A percentile compares a stretch with the other conserved stretches of the same genome.
phyloP scores from a whole-genome alignment of 2,329 filamentous ascomycete species.

The Ilyonectria mors-panacis region DNA sequence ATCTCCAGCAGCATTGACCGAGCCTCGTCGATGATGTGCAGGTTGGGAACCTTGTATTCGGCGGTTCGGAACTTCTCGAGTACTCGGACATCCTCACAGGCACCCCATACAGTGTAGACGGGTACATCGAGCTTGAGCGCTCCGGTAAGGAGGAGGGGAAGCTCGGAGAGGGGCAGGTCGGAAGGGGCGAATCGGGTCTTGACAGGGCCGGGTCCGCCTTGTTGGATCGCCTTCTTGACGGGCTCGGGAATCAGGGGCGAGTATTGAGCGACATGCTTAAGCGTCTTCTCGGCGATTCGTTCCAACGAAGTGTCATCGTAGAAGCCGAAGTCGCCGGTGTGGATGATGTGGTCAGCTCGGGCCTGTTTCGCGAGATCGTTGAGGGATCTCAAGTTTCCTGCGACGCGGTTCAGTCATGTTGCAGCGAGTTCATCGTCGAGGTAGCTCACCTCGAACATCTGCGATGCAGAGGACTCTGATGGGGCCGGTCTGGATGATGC shows the following conservation, averaged over 20 bases:
- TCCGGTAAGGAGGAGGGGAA: slow-evolving; percentile 89
- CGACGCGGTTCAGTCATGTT: slow-evolving; percentile 31
- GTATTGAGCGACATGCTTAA: slow-evolving; percentile 99
- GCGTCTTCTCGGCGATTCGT: slow-evolving; percentile 97
- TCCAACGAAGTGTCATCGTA: slow-evolving; percentile 97
- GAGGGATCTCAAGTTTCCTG: slow-evolving; percentile 94
- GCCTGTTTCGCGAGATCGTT: slow-evolving; percentile 97
- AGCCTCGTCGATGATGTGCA: slow-evolving; percentile 98
- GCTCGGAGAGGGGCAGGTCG: slow-evolving; percentile 92
- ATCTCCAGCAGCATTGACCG: slow-evolving; percentile 95
- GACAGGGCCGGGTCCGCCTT: slow-evolving; percentile 80
- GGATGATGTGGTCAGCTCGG: slow-evolving; percentile 96
- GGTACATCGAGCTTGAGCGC: slow-evolving; percentile 93
- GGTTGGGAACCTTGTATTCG: slow-evolving; percentile 97
- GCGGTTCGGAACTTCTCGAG: slow-evolving; percentile 97
- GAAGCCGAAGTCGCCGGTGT: slow-evolving; percentile 99
- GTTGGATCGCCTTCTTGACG: slow-evolving; percentile 77
- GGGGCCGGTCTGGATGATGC: slow-evolving; percentile 75
- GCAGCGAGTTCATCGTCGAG: slow-evolving; percentile 32
- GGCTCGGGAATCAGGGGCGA: slow-evolving; percentile 91
- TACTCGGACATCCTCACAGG: slow-evolving; percentile 97
- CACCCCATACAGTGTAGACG: slow-evolving; percentile 99
- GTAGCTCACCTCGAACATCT: slow-evolving; percentile 75
- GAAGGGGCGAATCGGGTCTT: slow-evolving; percentile 87
- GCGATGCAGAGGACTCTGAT: slow-evolving; percentile 79